Conservation (phyloP, 495 filamentous ascomycete species). For the Astrothelium subdiscretum region DNA sequence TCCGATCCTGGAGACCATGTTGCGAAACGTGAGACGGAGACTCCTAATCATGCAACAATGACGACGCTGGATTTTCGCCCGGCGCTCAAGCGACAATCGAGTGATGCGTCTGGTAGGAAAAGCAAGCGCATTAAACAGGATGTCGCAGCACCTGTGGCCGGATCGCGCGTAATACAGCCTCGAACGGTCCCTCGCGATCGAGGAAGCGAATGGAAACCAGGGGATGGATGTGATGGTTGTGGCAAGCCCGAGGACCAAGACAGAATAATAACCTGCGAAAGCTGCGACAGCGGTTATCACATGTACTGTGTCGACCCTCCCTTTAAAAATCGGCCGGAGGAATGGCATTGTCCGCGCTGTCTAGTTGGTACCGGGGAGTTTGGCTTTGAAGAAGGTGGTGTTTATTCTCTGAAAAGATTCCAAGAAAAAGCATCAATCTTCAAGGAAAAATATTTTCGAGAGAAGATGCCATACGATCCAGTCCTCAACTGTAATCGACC, state of each 20-base stretch:
- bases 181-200: background rate
- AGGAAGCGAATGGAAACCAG: slow-evolving; percentile 45
- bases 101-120: slow-evolving; percentile 63
- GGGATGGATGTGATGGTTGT: slow-evolving; percentile 87
- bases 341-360: slow-evolving; percentile 96
- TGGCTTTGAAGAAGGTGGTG: slow-evolving; percentile 91
- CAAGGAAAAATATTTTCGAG: slow-evolving; percentile 85
- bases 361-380: slow-evolving; percentile 95
- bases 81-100: slow-evolving; percentile 61
- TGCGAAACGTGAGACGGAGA: slow-evolving; percentile 38
- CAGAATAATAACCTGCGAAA: slow-evolving; percentile 75
- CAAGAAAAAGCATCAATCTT: slow-evolving; percentile 93
- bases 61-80: slow-evolving; percentile 31
- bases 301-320: slow-evolving; percentile 79
- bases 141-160: slow-evolving; percentile 77
- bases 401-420: slow-evolving; percentile 93
- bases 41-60: slow-evolving; percentile 22
- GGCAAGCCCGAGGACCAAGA: slow-evolving; percentile 64
- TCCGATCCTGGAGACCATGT: slow-evolving; percentile 35
- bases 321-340: slow-evolving; percentile 66
- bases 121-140: slow-evolving; percentile 94
- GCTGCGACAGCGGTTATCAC: slow-evolving; percentile 85
- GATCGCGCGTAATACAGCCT: slow-evolving; percentile 21
- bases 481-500: slow-evolving; percentile 53
- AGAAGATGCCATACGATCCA: slow-evolving; percentile 82